Evolutionary conservation across 2,329 filamentous ascomycete genomes (phyloP), one percentile per base, ranked within the genome.

Genomic region (Rutstroemia sp.): DNA sequence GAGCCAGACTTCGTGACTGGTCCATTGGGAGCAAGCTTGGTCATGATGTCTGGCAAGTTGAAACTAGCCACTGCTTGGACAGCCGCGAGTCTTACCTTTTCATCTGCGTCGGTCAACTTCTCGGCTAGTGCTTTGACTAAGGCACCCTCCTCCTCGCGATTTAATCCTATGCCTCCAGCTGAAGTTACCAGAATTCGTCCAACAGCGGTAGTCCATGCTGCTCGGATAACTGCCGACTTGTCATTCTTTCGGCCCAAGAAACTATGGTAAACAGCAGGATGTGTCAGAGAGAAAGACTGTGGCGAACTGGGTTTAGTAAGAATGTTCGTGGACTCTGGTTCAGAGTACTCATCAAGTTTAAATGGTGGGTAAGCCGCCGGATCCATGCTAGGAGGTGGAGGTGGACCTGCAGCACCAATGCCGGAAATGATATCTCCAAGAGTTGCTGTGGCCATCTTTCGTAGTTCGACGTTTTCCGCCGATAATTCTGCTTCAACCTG

Each of bases 351-450:
- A 21, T 79, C 73, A 38, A 90, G 70, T 59, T 80, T 86, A 49
- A 87, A 75, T 4, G 87, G 86, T n/a, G 92, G 92, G 66, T 95
- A 96, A 30, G 87, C 86, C 21, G 87, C 81, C 12, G 92, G 89
- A 66, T 96, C 90, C 67, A 96, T 79, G 1, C 76, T 72, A 9
- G 87, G 81, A 6, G 83, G 74, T 14, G 87, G 82, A 16, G 92
- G 90, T 55, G 90, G 88, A 0, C 92, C 92, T 59, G 92, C 90
- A 59, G 92, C 89, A 50, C 92, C 92, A 69, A 97, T 95, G 5
- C 92, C 92, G 42, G 92, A 87, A 25, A 95, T 87, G 78, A 99
- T 92, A 68, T 97, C 92, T 53, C 95, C 94, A 41, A 99, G 82
- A 0, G 94, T 96, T 71, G 97, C 90, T 0, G 92, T 95, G 2